phyloP scores from a whole-genome alignment of 306 rosid genomes.

The Prunus armeniaca region DNA sequence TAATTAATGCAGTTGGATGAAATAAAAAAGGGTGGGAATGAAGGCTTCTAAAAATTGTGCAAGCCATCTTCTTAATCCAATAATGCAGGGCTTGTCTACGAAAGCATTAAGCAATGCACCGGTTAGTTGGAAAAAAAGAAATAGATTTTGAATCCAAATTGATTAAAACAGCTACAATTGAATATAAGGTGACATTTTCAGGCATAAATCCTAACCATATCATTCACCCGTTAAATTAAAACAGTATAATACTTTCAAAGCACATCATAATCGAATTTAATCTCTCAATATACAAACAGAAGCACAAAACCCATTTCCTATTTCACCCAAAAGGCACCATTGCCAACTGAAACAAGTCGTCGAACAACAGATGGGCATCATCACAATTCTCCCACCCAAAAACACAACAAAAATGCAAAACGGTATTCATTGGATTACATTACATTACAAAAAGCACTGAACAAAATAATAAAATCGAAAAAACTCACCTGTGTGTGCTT shows the following conservation, averaged over 20 bases:
- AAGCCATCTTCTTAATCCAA: slow-evolving; percentile 47
- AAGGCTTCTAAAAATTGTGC: slow-evolving; percentile 59
- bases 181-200: background rate
- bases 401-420: background rate
- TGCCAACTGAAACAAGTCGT: background rate
- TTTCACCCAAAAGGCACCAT: background rate
- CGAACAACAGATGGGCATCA: background rate
- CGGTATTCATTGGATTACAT: background rate
- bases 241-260: background rate
- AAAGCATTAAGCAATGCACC: background rate
- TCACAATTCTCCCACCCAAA: background rate
- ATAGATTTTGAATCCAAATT: background rate
- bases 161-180: background rate
- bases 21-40: slow-evolving; percentile 50
- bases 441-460: background rate
- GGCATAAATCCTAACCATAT: background rate
- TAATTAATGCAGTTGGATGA: slow-evolving; percentile 43
- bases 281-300: background rate
- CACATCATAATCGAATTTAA: background rate
- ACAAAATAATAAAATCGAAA: background rate
- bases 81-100: slow-evolving; percentile 1
- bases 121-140: background rate
- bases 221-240: background rate
- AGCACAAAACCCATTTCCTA: background rate
- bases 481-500: background rate